A percentile compares a stretch with the other conserved stretches of the same genome.
phyloP scores from a whole-genome alignment of 257 asterid species.

The Schizonepeta tenuifolia region DNA sequence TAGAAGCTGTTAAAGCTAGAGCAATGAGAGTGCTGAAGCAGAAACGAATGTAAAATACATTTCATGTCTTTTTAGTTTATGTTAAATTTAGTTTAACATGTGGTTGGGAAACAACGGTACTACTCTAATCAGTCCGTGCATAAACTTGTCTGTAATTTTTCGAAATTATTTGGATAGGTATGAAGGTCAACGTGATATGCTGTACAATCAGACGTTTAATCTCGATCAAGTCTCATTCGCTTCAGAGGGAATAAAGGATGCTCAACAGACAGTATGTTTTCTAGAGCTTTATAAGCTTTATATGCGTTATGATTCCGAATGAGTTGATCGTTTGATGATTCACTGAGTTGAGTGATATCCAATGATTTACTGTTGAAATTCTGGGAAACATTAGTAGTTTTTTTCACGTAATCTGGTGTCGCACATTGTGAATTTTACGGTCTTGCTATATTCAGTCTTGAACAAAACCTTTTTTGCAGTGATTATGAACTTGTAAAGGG shows the following conservation, averaged over 20 bases:
- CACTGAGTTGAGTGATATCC: not conserved
- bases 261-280: conserved; percentile 84
- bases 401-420: not conserved
- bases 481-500: conserved; percentile 7
- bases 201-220: conserved; percentile 77
- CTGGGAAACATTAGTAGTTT: not conserved
- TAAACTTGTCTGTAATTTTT: conserved; percentile 9
- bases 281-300: conserved; percentile 15
- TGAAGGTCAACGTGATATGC: conserved; percentile 93
- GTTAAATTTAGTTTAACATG: not conserved
- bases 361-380: not conserved
- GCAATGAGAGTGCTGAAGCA: conserved; percentile 89
- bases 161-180: conserved; percentile 52
- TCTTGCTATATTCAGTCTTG: conserved; percentile 9
- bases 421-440: conserved; percentile 7
- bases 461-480: not conserved
- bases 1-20: conserved; percentile 89
- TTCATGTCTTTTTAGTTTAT: not conserved
- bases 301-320: conserved; percentile 23
- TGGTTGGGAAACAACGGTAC: not conserved
- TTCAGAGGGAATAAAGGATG: conserved; percentile 83
- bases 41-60: conserved; percentile 64
- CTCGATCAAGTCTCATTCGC: conserved; percentile 89
- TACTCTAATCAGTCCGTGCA: not conserved
- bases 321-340: not conserved